Conservation (phyloP, 257 asterid genomes). For the Pogostemon cablin region DNA sequence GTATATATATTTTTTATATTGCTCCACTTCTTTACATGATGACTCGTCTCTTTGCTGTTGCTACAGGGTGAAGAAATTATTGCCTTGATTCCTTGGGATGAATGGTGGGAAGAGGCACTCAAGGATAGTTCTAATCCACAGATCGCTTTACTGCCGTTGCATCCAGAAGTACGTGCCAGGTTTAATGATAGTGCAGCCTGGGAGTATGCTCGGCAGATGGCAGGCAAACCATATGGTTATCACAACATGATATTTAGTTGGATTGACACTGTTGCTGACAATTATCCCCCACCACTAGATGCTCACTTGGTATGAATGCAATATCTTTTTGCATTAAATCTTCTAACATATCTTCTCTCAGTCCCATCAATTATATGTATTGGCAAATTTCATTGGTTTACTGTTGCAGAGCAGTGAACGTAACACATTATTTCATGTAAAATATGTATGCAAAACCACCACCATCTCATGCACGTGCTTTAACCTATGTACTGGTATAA, state of each 20-base stretch:
- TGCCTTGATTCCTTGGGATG: conserved; percentile 86
- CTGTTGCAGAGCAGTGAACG: background rate
- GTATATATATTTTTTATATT: background rate
- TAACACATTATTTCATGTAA: background rate
- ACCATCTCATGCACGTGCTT: background rate
- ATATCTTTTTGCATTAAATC: background rate
- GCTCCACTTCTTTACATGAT: background rate
- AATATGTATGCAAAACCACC: background rate
- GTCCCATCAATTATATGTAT: conserved; percentile 7
- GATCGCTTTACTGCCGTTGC: conserved; percentile 86
- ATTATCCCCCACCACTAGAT: conserved; percentile 98
- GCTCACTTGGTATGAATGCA: conserved; percentile 88
- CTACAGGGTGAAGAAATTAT: conserved; percentile 95
- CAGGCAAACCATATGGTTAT: conserved; percentile 97
- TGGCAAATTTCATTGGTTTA: background rate
- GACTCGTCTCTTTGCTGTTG: conserved; percentile 32
- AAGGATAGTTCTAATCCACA: conserved; percentile 95
- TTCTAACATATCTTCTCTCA: background rate
- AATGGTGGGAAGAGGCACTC: conserved; percentile 91
- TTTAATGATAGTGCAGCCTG: conserved; percentile 86
- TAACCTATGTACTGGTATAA: background rate
- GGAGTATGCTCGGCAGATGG: conserved; percentile 89
- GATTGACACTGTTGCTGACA: conserved; percentile 94
- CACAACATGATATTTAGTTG: conserved; percentile 99
- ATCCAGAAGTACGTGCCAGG: conserved; percentile 82